Evolutionary conservation across 2,329 filamentous ascomycete species (phyloP), one percentile per base, ranked within the genome.

Genomic region (Dactylellina cionopaga): DNA sequence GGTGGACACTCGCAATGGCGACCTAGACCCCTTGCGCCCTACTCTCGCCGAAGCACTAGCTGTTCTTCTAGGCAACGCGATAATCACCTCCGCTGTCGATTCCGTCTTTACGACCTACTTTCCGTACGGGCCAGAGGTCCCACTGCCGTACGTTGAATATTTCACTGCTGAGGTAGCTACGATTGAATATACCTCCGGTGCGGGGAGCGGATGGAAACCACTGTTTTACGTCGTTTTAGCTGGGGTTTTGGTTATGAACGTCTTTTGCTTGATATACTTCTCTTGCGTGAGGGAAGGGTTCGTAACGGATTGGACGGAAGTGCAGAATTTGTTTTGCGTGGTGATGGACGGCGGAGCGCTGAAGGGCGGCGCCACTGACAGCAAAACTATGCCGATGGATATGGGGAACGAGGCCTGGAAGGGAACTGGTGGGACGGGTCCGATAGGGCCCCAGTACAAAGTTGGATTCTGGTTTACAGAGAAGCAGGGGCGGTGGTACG

Each of bases 261-360:
- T 88, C 22, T 81, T 89, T 35, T 90, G 89, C 64, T 81, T 92
- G 0, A 77, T 81, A 1, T 92, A 92, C 80, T 83, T 89, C 74
- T 78, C 89, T 54, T 77, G 85, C 47, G 82, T 84, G 74, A 78
- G 81, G 4, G 81, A 82, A 0, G 86, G 86, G 0, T 84, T 91
- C 19, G 86, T 94, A 5, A 92, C 89, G 0, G 91, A 94, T 80
- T 92, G 90, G 77, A 90, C 88, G 0, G 90, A 94, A 76, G 89
- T 90, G 0, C 87, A 89, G 59, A 92, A 92, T 77, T 81, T 92
- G 1, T 92, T 93, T 76, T 72, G 68, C 29, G 27, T 72, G 3
- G 54, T 35, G 25, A 72, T 72, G 68, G 68, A 72, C 35, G 68
- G 68, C 13, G 68, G 68, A 2, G 68, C 46, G 9, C 39, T 72